These are phyloP conservation scores for Daldinia decipiens DNA, from an alignment of 495 filamentous ascomycete genomes.

Conservation along the genomic window DNA sequence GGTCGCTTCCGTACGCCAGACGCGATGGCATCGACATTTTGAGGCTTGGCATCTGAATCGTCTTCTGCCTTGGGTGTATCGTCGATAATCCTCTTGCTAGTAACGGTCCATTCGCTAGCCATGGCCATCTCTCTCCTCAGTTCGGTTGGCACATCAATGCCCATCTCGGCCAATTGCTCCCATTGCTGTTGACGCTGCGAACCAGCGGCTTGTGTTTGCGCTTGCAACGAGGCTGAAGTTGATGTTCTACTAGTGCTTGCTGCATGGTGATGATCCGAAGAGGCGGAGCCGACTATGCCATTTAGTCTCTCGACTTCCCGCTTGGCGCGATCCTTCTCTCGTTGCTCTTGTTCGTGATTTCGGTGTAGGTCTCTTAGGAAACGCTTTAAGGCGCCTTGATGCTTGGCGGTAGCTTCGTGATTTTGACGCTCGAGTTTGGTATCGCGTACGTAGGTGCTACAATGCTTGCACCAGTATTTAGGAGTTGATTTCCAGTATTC, in stretches of 20 bases:
- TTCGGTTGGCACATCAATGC: slow-evolving; percentile 84
- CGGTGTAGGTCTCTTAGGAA: slow-evolving; percentile 89
- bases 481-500: slow-evolving; percentile 99
- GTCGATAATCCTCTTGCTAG: slow-evolving; percentile 62
- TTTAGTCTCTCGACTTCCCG: slow-evolving; percentile 88
- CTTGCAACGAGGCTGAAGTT: slow-evolving; percentile 25
- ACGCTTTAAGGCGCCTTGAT: slow-evolving; percentile 89
- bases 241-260: slow-evolving; percentile 30
- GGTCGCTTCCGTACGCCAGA: slow-evolving; percentile 71
- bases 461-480: slow-evolving; percentile 98
- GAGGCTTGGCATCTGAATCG: slow-evolving; percentile 35
- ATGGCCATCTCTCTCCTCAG: slow-evolving; percentile 82
- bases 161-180: slow-evolving; percentile 86
- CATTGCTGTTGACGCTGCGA: slow-evolving; percentile 85
- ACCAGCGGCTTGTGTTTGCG: slow-evolving; percentile 55
- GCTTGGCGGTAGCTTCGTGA: slow-evolving; percentile 88
- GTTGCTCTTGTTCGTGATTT: slow-evolving; percentile 77
- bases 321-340: slow-evolving; percentile 82
- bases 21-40: slow-evolving; percentile 59
- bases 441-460: slow-evolving; percentile 89
- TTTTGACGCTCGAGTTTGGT: slow-evolving; percentile 88
- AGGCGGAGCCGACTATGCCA: slow-evolving; percentile 69
- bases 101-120: slow-evolving; percentile 89
- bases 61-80: slow-evolving; percentile 38
- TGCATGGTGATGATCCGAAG: slow-evolving; percentile 32